Conservation (phyloP, 495 filamentous ascomycete species). For the Talaromyces stipitatus region DNA sequence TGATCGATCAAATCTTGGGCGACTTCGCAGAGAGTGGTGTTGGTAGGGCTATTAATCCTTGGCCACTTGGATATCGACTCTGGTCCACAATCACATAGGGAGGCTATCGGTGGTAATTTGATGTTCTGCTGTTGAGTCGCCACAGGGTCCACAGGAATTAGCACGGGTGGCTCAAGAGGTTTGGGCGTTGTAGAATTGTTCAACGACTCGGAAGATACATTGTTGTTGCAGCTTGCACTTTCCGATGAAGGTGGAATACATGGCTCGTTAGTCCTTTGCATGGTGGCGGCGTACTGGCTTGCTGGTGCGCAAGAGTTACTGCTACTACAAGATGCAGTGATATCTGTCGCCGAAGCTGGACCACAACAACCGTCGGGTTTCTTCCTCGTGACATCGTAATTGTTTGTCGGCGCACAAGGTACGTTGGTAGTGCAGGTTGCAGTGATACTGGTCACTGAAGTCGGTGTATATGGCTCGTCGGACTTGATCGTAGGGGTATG, state of each 20-base stretch:
- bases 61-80: slow-evolving; percentile 10
- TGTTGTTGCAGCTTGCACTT: not conserved
- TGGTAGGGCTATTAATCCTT: slow-evolving; percentile 21
- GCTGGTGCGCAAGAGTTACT: not conserved
- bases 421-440: not conserved
- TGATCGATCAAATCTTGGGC: slow-evolving; percentile 32
- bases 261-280: not conserved
- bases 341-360: not conserved
- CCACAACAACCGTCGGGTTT: not conserved
- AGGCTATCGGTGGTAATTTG: not conserved
- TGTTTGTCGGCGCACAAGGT: not conserved
- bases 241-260: not conserved
- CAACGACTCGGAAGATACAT: not conserved
- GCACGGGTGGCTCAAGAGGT: not conserved
- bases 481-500: not conserved
- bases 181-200: not conserved
- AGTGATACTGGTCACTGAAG: not conserved
- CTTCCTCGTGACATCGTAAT: not conserved
- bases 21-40: slow-evolving; percentile 35
- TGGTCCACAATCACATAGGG: slow-evolving; percentile 23
- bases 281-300: not conserved
- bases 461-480: not conserved
- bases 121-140: not conserved
- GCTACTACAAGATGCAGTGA: not conserved
- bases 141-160: not conserved